A percentile compares a stretch with the other conserved stretches of the same genome.
phyloP scores from a whole-genome alignment of 768 basidiomycete genomes.

The Gautieria morchelliformis region DNA sequence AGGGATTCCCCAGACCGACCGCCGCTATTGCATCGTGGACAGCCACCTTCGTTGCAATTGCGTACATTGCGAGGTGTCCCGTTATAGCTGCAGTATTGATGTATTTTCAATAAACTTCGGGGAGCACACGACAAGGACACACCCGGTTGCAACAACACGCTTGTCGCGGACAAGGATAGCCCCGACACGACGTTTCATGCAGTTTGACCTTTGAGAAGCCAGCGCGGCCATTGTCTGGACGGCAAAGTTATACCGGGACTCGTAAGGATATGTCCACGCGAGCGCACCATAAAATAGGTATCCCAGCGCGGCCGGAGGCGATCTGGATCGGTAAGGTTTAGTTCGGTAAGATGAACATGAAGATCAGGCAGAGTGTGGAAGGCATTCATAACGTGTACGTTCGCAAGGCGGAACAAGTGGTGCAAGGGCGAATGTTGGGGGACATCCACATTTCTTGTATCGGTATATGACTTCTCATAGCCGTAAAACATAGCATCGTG shows the following conservation, averaged over 20 bases:
- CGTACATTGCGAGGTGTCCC: slow-evolving; percentile 84
- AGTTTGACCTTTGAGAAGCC: slow-evolving; percentile 84
- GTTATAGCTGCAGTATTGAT: slow-evolving; percentile 57
- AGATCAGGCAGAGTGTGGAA: slow-evolving; percentile 47
- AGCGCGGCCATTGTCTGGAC: slow-evolving; percentile 76
- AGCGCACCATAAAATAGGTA: slow-evolving; percentile 84
- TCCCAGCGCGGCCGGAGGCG: slow-evolving; percentile 89
- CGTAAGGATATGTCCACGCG: too few relatives aligned
- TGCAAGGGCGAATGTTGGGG: slow-evolving; percentile 9
- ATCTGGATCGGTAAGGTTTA: slow-evolving; percentile 64
- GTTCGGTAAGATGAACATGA: slow-evolving; percentile 48
- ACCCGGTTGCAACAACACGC: slow-evolving; percentile 32
- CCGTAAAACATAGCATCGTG: slow-evolving; percentile 68
- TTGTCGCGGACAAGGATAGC: slow-evolving; percentile 77
- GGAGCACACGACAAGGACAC: neutral
- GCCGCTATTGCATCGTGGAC: slow-evolving; percentile 65
- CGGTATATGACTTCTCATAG: neutral
- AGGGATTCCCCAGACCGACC: slow-evolving; percentile 34
- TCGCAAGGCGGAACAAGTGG: slow-evolving; percentile 37
- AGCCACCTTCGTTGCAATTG: slow-evolving; percentile 93
- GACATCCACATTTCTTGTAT: neutral
- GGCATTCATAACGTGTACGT: slow-evolving; percentile 55
- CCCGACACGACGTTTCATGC: slow-evolving; percentile 96
- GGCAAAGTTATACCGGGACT: neutral
- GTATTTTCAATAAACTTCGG: neutral